Evolutionary conservation across 495 filamentous ascomycete species (phyloP), one percentile per base, ranked within the genome.

Genomic region (Jackrogersella multiformis): DNA sequence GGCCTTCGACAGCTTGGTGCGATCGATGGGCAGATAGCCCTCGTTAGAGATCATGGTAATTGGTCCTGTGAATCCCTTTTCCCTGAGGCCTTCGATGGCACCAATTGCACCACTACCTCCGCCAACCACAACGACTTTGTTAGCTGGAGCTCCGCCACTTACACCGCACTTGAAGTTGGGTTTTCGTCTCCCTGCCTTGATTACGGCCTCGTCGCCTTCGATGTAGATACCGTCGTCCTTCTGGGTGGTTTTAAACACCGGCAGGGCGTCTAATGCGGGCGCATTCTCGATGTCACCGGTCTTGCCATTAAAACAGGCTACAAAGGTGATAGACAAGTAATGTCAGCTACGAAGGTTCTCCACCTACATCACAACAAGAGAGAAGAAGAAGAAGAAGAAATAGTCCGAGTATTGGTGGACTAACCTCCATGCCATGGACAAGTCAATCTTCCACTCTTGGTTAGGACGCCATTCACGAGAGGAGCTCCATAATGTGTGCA

Each of bases 251-350:
- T 92, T 89, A 78, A 95, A 99, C 39, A 90, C 89, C 18, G 88
- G 82, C 3, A 99, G 76, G 13, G 89, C 84, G 68, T 97, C 92
- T 5, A 96, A 82, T 1, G 92, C 95, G 1, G 95, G 95, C 0
- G 94, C 93, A 74, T 98, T 90, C 77, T 99, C 95, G 45, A 99
- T 90, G 63, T 97, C 94, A 26, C 95, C 95, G n/a, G 90, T 94
- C 39, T 82, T 78, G 56, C 91, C 86, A 63, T 92, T 92, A 78
- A 97, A 99, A 82, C 95, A 99, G 36, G 95, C 95, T 93, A 65
- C 16, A 35, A 5, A 64, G 66, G 30, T 5, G 15, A 24, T 2
- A 49, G 39, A 48, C 65, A 72, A 68, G n/a, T 44, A 36, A 39
- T 16, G 28, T 57, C 42, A 59, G 53, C 42, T 44, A 69, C 23